Base-by-base conservation (phyloP, 352 stramenopile genomes). In the Globisporangium iwayamae region DNA sequence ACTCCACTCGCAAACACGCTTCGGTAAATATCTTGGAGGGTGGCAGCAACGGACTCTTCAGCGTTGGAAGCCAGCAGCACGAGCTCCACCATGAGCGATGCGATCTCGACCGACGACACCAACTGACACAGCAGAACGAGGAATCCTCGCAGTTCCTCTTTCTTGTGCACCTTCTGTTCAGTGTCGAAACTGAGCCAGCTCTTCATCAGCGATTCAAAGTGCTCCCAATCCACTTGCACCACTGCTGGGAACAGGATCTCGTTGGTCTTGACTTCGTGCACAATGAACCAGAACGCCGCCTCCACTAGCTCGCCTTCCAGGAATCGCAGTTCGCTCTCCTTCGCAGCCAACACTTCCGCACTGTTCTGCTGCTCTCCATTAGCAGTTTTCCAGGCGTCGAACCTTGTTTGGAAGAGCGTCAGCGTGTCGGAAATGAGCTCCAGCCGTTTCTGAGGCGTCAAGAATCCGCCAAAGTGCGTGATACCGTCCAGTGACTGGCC, bases 361-460 rank as follows among this genome's bases (percentile, higher is more conserved):
- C 67, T 59, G 5, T 54, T 69, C 10, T 70, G 72, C n/a, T 64
- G 0, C 45, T 60, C 28, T 52, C 34, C 2, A 59, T n/a, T 68
- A n/a, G 73, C 69, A 16, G 34, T 55, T 47, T 75, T 68, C 65
- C 73, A 74, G 20, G 75, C 62, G 13, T 76, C 75, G 39, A 81
- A 76, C 34, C 79, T 79, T 0, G 63, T 75, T 38, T 87, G 73
- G 43, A 89, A 72, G 1, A 87, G 53, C 2, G 51, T 62, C 13
- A 85, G 58, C 20, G 64, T 75, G 25, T 91, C 75, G 6, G 76
- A 70, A 9, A 79, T 66, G 5, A 93, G 39, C 20, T 89, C 76
- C 16, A 89, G 58, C 1, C 75, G 79, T 60, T 93, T 89, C 22
- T 73, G 57, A 16, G 60, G 20, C 1, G 68, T 70, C 47, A 93